Percentiles rank a stretch among this genome's conserved stretches.
These are phyloP conservation scores for Silybum marianum DNA, from an alignment of 129 eudicot species.

Conservation along the genomic window DNA sequence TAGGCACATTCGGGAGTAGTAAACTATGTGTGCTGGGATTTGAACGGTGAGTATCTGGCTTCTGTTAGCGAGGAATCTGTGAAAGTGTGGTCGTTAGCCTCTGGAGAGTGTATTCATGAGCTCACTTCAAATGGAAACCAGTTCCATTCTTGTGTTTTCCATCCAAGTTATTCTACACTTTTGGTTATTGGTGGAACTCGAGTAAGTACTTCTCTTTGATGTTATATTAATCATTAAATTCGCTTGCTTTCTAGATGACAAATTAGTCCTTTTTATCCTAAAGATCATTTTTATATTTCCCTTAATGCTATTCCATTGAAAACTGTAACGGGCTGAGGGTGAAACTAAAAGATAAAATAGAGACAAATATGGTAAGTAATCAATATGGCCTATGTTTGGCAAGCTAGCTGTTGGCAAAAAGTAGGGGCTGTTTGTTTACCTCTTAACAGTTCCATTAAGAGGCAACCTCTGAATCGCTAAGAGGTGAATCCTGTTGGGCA, in stretches of 20 bases:
- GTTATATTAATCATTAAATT: neutral
- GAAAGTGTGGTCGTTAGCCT: constrained; percentile 84
- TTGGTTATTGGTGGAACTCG: constrained; percentile 87
- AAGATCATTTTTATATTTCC: neutral
- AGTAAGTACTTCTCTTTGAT: constrained; percentile 39
- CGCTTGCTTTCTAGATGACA: neutral
- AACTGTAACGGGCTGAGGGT: neutral
- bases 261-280: neutral
- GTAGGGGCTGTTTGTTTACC: no score
- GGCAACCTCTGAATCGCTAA: no score
- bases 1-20: constrained; percentile 83
- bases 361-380: neutral
- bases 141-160: constrained; percentile 96
- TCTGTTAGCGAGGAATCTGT: constrained; percentile 86
- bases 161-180: constrained; percentile 91
- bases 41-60: constrained; percentile 80
- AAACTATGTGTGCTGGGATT: constrained; percentile 92
- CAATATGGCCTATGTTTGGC: neutral
- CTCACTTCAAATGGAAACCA: constrained; percentile 79
- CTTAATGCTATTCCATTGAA: neutral
- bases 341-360: constrained; percentile 1
- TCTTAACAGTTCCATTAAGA: no score
- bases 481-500: no score
- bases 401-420: neutral
- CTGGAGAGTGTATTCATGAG: constrained; percentile 89